Base-by-base conservation (phyloP, 2,329 filamentous ascomycete species). In the Anisogramma anomala region DNA sequence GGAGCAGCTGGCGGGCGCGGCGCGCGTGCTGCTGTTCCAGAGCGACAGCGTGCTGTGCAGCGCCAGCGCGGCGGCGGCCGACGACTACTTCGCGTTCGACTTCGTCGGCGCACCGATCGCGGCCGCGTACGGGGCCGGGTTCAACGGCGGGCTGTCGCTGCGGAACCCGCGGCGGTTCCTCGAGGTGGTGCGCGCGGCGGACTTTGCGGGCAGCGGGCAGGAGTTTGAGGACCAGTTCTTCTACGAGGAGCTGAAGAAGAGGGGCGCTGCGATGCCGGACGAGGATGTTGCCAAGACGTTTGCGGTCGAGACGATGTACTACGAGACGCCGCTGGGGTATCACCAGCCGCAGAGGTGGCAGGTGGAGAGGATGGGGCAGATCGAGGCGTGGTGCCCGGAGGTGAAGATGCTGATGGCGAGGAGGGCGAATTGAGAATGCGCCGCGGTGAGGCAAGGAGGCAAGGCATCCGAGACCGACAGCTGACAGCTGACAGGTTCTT, bases 211-310 rank as follows among this genome's bases (percentile, higher is more conserved):
- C 11, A 34, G 43, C 3, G 54, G 47, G 23, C 53, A 49, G 30
- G 26, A 43, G 36, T 54, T 54, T 22, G 58, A 59, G 45, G 57
- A 61, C 34, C 52, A 57, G 46, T 61, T 56, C 54, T 53, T 55
- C 37, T 57, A 49, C 25, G 45, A 44, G 25, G 51, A 52, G 46
- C 50, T 60, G 44, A 46, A 45, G 36, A 48, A 53, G 26, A 36
- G 47, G 3, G 45, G 43, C 14, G 55, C 47, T 0, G 46, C 48
- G 6, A 40, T 64, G 31, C 57, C 57, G 2, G 40, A 39, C 7
- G 46, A 46, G 20, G 47, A 50, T 14, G 47, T 51, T 3, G 57
- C 57, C 14, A 44, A 46, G 38, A 35, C 45, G 2, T 57, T 59
- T 34, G 45, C 55, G 3, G 54, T 57, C 19, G 57, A 59, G 49